Percentiles rank a stretch among this genome's conserved stretches.
phyloP scores from a whole-genome alignment of 169 alveolate genomes.

The Amoebophrya sp. region DNA sequence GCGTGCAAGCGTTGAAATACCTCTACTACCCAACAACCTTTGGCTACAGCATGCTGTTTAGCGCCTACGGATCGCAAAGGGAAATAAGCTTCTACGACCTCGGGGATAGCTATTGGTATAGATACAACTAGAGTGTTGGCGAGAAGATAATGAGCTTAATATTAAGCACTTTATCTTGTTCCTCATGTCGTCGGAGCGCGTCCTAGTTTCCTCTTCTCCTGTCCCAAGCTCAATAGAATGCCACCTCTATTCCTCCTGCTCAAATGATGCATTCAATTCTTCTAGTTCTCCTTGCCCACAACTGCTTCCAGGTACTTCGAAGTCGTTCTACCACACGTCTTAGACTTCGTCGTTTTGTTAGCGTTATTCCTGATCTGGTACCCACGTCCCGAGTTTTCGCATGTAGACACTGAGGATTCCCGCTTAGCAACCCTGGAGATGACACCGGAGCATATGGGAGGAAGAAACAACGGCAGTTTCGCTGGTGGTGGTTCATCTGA shows the following conservation, averaged over 20 bases:
- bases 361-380: neutral
- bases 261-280: too few species aligned
- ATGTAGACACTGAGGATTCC: neutral
- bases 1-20: neutral
- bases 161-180: too few species aligned
- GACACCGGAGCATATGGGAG: neutral
- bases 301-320: too few species aligned
- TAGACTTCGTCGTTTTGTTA: neutral
- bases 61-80: neutral
- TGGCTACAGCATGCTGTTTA: neutral
- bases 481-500: too few species aligned
- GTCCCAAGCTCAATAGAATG: too few species aligned
- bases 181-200: too few species aligned
- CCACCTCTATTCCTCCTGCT: too few species aligned
- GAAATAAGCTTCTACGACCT: neutral
- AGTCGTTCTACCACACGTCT: neutral
- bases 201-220: too few species aligned
- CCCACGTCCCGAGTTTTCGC: slow-evolving; percentile 8
- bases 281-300: too few species aligned
- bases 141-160: too few species aligned
- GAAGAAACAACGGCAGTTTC: too few species aligned
- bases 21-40: neutral
- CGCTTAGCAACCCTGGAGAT: neutral
- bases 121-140: too few species aligned
- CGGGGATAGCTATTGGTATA: neutral